Conservation (phyloP, 208 protist genomes). For the Crithidia acanthocephali region DNA sequence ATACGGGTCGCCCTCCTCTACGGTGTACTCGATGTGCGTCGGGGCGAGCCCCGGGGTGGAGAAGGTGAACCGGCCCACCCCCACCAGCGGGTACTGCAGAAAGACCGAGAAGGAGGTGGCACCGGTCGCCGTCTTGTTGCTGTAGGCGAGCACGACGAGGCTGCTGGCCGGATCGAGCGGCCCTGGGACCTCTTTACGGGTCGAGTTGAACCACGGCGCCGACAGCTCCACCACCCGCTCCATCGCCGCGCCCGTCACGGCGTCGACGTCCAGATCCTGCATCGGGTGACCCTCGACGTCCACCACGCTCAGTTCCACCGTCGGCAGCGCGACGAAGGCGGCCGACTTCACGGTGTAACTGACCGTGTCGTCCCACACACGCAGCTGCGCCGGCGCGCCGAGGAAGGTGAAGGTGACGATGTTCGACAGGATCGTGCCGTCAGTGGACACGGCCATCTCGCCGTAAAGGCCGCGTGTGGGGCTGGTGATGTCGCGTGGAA, state of each 20-base stretch:
- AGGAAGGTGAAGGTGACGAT: constrained; percentile 41
- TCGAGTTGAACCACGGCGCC: constrained; percentile 44
- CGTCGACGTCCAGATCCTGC: constrained; percentile 35
- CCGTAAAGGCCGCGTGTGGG: constrained; percentile 15
- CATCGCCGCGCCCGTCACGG: neutral
- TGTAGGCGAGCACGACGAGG: constrained; percentile 45
- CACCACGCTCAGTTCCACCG: constrained; percentile 32
- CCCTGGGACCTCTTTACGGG: constrained; percentile 30
- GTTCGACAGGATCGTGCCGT: constrained; percentile 36
- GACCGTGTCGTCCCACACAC: neutral
- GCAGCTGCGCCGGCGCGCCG: constrained; percentile 24
- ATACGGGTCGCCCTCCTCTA: constrained; percentile 39
- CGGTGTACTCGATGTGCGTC: constrained; percentile 23
- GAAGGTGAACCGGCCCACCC: constrained; percentile 39
- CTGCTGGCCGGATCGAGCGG: constrained; percentile 26
- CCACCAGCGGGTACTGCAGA: constrained; percentile 43
- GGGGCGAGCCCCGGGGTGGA: constrained; percentile 11
- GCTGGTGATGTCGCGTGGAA: neutral
- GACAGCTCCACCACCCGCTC: constrained; percentile 37
- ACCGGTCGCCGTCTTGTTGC: constrained; percentile 37
- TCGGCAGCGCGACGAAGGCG: constrained; percentile 28
- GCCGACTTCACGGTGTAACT: constrained; percentile 16
- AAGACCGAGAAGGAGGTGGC: constrained; percentile 40
- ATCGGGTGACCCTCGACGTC: constrained; percentile 39
- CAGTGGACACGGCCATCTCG: constrained; percentile 34